Conservation (phyloP, 2,329 filamentous ascomycete genomes). For the Epichloe sp. region DNA sequence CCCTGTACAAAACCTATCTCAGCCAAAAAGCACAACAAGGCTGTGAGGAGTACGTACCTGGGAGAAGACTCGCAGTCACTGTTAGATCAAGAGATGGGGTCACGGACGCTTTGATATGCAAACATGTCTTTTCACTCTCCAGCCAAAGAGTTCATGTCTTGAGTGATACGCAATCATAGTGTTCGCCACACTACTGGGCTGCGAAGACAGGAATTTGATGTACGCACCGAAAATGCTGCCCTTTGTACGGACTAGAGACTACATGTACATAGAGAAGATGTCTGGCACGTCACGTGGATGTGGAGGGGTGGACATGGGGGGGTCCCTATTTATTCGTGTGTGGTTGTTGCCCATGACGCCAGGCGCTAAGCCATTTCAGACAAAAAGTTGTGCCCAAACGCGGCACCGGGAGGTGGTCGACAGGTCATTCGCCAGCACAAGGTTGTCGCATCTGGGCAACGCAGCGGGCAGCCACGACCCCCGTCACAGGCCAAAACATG, state of each 20-base stretch:
- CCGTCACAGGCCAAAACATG: slow-evolving; percentile 17
- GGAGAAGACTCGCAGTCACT: no score
- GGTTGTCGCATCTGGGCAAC: slow-evolving; percentile 7
- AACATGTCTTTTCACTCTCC: no score
- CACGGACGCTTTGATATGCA: no score
- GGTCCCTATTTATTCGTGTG: background rate
- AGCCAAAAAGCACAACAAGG: no score
- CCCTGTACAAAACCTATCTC: no score
- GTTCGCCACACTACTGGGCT: background rate
- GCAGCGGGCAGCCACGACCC: slow-evolving; percentile 2
- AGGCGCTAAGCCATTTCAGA: slow-evolving; percentile 10
- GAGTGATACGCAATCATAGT: no score
- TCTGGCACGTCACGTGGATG: background rate
- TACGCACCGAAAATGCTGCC: background rate
- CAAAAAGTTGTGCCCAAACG: background rate
- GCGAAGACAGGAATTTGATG: background rate
- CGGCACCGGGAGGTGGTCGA: background rate
- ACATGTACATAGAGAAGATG: background rate
- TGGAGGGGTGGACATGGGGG: background rate
- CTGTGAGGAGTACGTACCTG: no score
- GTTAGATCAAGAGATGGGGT: no score
- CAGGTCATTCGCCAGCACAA: background rate
- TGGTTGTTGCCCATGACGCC: slow-evolving; percentile 8
- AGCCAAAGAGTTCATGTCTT: background rate
- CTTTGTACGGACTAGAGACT: background rate